These are phyloP conservation scores for Periconia sp. DNA, from an alignment of 2,329 filamentous ascomycete species.

Conservation along the genomic window DNA sequence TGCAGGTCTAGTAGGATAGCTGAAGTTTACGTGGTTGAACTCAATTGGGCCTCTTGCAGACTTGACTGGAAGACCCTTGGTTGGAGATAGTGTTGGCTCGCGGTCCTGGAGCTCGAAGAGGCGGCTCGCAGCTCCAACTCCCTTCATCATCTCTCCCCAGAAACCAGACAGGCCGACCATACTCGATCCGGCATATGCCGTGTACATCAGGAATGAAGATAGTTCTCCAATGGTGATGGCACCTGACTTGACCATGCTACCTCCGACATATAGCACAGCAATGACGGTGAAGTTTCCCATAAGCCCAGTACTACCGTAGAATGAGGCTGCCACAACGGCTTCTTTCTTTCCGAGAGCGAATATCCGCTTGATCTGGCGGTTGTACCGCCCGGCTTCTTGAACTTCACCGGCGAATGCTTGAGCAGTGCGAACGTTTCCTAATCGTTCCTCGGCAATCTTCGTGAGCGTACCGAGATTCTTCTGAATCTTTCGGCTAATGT, in stretches of 20 bases:
- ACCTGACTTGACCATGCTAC: slow-evolving; percentile 85
- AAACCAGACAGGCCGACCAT: slow-evolving; percentile 94
- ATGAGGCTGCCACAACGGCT: slow-evolving; percentile 85
- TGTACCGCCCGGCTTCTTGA: slow-evolving; percentile 89
- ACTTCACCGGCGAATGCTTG: slow-evolving; percentile 95
- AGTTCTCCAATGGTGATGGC: slow-evolving; percentile 89
- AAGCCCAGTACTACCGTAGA: slow-evolving; percentile 86
- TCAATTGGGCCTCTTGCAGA: slow-evolving; percentile 88
- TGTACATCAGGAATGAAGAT: slow-evolving; percentile 98
- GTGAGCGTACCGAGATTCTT: slow-evolving; percentile 90
- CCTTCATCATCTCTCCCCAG: slow-evolving; percentile 99
- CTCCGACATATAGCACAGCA: slow-evolving; percentile 86
- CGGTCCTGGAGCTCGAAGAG: slow-evolving; percentile 96
- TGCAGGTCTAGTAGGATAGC: slow-evolving; percentile 91
- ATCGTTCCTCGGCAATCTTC: slow-evolving; percentile 96
- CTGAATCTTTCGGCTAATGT: slow-evolving; percentile 89
- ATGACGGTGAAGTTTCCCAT: slow-evolving; percentile 97
- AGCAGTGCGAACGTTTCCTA: slow-evolving; percentile 95
- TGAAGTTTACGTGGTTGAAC: slow-evolving; percentile 85
- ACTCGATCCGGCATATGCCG: slow-evolving; percentile 82
- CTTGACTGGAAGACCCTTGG: slow-evolving; percentile 76
- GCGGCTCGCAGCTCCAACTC: slow-evolving; percentile 93
- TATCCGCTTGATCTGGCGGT: slow-evolving; percentile 88
- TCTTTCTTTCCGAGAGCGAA: slow-evolving; percentile 88
- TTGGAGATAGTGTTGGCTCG: slow-evolving; percentile 83